These are phyloP conservation scores for Suillus ampliporus DNA, from an alignment of 768 basidiomycete genomes.

Conservation along the genomic window DNA sequence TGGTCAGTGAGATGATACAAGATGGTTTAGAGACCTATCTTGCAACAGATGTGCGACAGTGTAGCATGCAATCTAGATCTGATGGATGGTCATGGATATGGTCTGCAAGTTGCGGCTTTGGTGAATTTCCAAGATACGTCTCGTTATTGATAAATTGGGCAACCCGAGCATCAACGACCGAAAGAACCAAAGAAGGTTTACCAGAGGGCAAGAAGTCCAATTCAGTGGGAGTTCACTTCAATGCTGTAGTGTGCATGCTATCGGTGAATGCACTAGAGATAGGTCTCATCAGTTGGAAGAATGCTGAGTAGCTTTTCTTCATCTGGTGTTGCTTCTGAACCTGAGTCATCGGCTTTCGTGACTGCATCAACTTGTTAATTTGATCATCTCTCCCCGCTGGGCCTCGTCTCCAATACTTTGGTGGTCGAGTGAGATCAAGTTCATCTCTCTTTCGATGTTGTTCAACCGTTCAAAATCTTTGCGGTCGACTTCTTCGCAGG, in stretches of 20 bases:
- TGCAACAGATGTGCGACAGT: slow-evolving; percentile 90
- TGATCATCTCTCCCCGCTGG: slow-evolving; percentile 73
- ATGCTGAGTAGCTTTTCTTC: slow-evolving; percentile 87
- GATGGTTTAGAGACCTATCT: too few species aligned
- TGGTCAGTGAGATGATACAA: too few species aligned
- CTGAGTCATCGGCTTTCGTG: slow-evolving; percentile 53
- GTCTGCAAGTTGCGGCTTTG: slow-evolving; percentile 76
- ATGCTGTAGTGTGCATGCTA: slow-evolving; percentile 47
- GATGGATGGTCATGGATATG: slow-evolving; percentile 69
- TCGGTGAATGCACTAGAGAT: slow-evolving; percentile 85
- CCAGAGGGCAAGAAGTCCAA: slow-evolving; percentile 71
- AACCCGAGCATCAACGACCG: slow-evolving; percentile 73
- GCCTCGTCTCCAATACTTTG: slow-evolving; percentile 81
- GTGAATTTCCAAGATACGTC: slow-evolving; percentile 78
- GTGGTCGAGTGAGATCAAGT: slow-evolving; percentile 66
- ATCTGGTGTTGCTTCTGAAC: slow-evolving; percentile 80
- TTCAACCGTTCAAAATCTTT: slow-evolving; percentile 78
- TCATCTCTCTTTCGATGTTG: slow-evolving; percentile 74
- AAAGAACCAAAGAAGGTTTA: slow-evolving; percentile 79
- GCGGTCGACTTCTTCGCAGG: slow-evolving; percentile 63
- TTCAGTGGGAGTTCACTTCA: slow-evolving; percentile 70
- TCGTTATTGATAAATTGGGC: slow-evolving; percentile 78
- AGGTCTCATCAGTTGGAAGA: slow-evolving; percentile 85
- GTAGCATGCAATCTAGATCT: slow-evolving; percentile 97
- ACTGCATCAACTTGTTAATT: slow-evolving; percentile 73